phyloP scores from a whole-genome alignment of 208 protist genomes.

The Zelonia costaricensis region DNA sequence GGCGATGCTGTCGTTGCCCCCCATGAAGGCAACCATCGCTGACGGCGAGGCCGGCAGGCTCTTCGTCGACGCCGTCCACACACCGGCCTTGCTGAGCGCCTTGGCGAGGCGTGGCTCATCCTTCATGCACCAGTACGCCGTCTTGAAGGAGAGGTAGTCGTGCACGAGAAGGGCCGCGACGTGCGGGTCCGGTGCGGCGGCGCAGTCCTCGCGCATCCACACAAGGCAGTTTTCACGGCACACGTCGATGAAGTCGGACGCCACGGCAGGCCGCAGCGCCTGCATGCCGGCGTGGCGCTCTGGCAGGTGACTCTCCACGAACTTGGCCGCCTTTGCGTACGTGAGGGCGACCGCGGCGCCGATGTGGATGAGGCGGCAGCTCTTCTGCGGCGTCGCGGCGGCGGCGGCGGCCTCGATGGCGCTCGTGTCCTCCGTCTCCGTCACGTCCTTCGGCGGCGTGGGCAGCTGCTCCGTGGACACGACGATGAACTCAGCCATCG shows the following conservation, averaged over 20 bases:
- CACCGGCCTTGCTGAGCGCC: conserved; percentile 21
- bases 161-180: conserved; percentile 32
- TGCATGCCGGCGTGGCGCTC: conserved; percentile 46
- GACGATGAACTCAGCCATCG: conserved; percentile 76
- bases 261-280: conserved; percentile 38
- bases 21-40: conserved; percentile 50
- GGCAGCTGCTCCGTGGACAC: conserved; percentile 49
- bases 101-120: conserved; percentile 31
- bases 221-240: conserved; percentile 75
- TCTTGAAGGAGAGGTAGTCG: conserved; percentile 65
- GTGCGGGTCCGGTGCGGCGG: conserved; percentile 7
- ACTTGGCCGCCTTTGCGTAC: conserved; percentile 57
- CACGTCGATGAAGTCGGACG: conserved; percentile 53
- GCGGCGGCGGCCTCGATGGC: conserved; percentile 1
- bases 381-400: conserved; percentile 28
- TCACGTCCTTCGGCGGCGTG: conserved; percentile 16
- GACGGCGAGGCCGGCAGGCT: conserved; percentile 10
- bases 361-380: conserved; percentile 61
- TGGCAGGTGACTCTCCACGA: conserved; percentile 54
- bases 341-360: conserved; percentile 61
- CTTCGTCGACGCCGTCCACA: conserved; percentile 26
- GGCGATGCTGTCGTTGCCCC: conserved; percentile 57
- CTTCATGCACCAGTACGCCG: conserved; percentile 73
- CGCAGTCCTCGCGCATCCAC: conserved; percentile 68
- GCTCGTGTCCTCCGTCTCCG: background rate